Percentiles rank a stretch among this genome's conserved stretches.
phyloP scores from a whole-genome alignment of 331 rosid species.

The Malus hybrid region DNA sequence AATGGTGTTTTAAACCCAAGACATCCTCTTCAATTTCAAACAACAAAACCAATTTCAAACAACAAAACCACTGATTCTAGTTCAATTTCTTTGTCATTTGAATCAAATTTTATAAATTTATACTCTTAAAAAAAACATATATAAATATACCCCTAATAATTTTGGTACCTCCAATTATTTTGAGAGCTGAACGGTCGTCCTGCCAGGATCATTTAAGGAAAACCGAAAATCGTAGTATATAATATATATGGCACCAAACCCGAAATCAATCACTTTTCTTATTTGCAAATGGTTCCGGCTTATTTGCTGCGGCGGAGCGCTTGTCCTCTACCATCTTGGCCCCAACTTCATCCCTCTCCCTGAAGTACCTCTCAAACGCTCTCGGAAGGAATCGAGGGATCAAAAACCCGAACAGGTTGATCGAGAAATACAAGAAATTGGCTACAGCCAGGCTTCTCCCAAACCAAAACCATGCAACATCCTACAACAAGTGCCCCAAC shows the following conservation, averaged over 20 bases:
- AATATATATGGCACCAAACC: background rate
- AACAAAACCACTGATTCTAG: too few relatives aligned
- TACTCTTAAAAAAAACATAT: too few relatives aligned
- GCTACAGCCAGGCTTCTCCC: slow-evolving; percentile 60
- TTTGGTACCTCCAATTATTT: too few relatives aligned
- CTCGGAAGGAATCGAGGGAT: slow-evolving; percentile 80
- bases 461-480: slow-evolving; percentile 72
- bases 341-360: slow-evolving; percentile 43
- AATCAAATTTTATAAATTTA: too few relatives aligned
- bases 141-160: too few relatives aligned
- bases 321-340: slow-evolving; percentile 63
- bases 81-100: too few relatives aligned
- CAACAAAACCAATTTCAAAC: too few relatives aligned
- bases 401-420: slow-evolving; percentile 60
- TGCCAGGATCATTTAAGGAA: background rate
- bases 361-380: slow-evolving; percentile 73
- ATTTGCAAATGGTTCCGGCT: slow-evolving; percentile 19
- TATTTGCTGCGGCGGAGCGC: slow-evolving; percentile 24
- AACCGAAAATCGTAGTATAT: background rate
- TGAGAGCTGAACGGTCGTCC: too few relatives aligned
- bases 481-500: slow-evolving; percentile 35
- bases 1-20: too few relatives aligned
- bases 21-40: too few relatives aligned
- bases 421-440: slow-evolving; percentile 51
- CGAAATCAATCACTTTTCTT: slow-evolving; percentile 49